Conservation (phyloP, 148 eudicot genomes). For the Rhododendron mucronatum region DNA sequence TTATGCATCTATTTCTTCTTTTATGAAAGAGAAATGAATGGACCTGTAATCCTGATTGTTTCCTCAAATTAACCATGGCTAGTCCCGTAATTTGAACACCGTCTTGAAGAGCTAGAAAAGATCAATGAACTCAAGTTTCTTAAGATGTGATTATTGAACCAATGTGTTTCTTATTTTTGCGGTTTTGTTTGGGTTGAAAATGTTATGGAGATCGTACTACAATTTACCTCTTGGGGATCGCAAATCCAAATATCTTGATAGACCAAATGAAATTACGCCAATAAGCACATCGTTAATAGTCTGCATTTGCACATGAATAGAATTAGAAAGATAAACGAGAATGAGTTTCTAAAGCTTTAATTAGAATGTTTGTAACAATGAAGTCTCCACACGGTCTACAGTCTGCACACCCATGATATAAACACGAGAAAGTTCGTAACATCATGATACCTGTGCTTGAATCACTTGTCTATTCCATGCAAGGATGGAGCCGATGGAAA, state of each 20-base stretch:
- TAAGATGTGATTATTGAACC: neutral
- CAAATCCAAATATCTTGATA: constrained; percentile 47
- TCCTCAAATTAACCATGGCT: constrained; percentile 66
- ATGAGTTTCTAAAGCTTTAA: too few relatives aligned
- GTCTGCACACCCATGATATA: too few relatives aligned
- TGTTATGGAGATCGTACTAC: neutral
- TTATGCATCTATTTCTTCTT: neutral
- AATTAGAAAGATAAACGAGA: neutral
- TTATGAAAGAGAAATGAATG: neutral
- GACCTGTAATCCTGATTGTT: constrained; percentile 59
- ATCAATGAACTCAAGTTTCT: constrained; percentile 5
- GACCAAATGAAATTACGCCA: constrained; percentile 60
- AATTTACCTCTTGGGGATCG: constrained; percentile 45
- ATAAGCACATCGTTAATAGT: constrained; percentile 75
- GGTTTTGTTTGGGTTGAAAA: neutral
- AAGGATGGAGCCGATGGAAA: too few relatives aligned
- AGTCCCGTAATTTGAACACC: constrained; percentile 52
- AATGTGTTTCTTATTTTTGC: neutral
- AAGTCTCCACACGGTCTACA: too few relatives aligned
- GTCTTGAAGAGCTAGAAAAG: constrained; percentile 25
- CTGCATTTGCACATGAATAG: constrained; percentile 29
- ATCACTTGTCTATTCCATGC: too few relatives aligned
- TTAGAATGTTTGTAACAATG: neutral
- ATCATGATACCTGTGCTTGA: too few relatives aligned
- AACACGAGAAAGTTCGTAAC: too few relatives aligned